phyloP scores from a whole-genome alignment of 306 rosid species.

The Cucumis hystrix region DNA sequence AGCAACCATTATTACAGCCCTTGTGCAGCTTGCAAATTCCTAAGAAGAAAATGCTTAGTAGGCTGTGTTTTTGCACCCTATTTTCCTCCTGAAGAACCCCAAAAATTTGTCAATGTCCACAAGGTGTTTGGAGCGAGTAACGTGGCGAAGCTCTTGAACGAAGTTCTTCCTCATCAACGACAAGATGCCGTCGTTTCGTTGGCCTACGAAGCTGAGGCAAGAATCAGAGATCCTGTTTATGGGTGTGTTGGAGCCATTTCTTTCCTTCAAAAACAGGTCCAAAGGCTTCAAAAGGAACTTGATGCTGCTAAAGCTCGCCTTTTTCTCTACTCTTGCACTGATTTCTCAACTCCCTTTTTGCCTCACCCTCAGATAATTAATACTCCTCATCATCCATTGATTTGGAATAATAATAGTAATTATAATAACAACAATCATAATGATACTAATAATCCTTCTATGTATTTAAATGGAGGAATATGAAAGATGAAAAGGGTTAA shows the following conservation, averaged over 20 bases:
- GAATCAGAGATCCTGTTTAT: conserved; percentile 81
- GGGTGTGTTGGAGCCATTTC: conserved; percentile 94
- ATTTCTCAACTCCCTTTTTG: conserved; percentile 14
- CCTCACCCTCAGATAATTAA: not conserved
- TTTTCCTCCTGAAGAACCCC: conserved; percentile 97
- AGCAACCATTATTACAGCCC: conserved; percentile 46
- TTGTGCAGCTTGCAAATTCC: conserved; percentile 93
- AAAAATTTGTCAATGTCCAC: conserved; percentile 87
- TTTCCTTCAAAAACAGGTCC: conserved; percentile 80
- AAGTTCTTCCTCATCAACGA: conserved; percentile 80
- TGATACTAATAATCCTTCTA: not conserved
- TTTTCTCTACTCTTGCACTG: conserved; percentile 50
- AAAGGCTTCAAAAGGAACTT: conserved; percentile 82
- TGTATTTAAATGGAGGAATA: conserved; percentile 32
- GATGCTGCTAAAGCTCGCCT: conserved; percentile 75
- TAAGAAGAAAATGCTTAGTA: conserved; percentile 81
- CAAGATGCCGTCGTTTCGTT: conserved; percentile 89
- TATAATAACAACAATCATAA: not conserved
- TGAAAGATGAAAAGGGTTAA: not conserved
- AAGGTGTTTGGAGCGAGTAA: conserved; percentile 95
- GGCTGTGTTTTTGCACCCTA: conserved; percentile 86
- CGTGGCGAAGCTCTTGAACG: conserved; percentile 84
- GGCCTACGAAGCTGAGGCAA: conserved; percentile 88
- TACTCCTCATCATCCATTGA: conserved; percentile 2
- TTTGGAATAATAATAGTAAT: not conserved